A percentile compares a stretch with the other conserved stretches of the same genome.
phyloP scores from a whole-genome alignment of 2,329 filamentous ascomycete genomes.

The Xylaria sp. region DNA sequence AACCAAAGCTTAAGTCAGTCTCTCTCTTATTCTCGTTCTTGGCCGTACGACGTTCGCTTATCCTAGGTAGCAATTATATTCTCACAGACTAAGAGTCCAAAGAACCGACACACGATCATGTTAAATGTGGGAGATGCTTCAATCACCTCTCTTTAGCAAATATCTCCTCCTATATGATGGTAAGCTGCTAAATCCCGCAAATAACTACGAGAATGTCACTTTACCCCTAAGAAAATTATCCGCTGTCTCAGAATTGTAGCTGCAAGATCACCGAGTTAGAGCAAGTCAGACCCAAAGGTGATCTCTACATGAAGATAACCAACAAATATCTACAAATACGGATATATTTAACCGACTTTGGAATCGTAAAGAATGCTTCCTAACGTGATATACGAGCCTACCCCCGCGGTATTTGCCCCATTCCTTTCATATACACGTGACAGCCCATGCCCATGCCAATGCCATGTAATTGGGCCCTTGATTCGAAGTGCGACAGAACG shows the following conservation, averaged over 20 bases:
- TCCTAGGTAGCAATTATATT: no score
- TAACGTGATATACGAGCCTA: conserved; percentile 6
- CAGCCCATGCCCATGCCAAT: conserved; percentile 4
- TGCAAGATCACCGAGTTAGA: background rate
- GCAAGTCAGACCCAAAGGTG: background rate
- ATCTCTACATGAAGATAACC: background rate
- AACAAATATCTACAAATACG: conserved; percentile 1
- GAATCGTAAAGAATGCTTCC: conserved; percentile 10
- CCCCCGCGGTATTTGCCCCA: background rate
- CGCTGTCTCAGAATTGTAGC: background rate
- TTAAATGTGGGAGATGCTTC: no score
- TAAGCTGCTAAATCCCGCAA: background rate
- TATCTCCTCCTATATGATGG: no score
- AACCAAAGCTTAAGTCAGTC: no score
- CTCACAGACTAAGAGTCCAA: no score
- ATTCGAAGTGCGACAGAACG: background rate
- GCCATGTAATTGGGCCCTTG: background rate
- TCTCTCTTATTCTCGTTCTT: no score
- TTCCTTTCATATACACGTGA: background rate
- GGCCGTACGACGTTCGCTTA: no score
- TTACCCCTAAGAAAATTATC: background rate
- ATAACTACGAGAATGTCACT: background rate
- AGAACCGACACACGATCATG: no score
- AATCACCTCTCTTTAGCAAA: no score
- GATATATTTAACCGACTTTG: conserved; percentile 2